Evolutionary conservation across 2,329 filamentous ascomycete species (phyloP), one percentile per base, ranked within the genome.

Genomic region (Diaporthe vaccinii): DNA sequence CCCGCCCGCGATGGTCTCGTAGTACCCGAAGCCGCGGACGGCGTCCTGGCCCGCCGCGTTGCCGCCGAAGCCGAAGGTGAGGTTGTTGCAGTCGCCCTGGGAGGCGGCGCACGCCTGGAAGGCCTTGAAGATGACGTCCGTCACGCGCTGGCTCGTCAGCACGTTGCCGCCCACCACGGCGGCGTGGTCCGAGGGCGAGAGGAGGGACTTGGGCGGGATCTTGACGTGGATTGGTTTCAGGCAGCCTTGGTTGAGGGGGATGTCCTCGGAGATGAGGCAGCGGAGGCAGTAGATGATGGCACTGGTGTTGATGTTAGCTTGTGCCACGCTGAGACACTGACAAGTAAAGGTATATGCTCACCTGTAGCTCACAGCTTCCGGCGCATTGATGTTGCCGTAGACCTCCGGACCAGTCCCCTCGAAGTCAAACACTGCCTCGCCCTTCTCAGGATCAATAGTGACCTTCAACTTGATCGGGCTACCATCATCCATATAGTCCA

Each of bases 401-500:
- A 94, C 92, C 83, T 95, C 93, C 0, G 92, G 91, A 0, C 94
- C 94, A 0, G 94, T 95, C 34, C 93, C 94, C 1, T 86, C 87
- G 80, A 96, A 94, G 83, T 97, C 92, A 80, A 97, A 97, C 0
- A 93, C 85, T 0, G 95, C 95, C 76, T 94, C 93, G 22, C 94
- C 95, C 57, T 93, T 92, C 0, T 91, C 88, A 0, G 90, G 89
- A 80, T 96, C 91, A 77, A 97, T 97, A 1, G 91, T 92, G 15
- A 97, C 89, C 76, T 91, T 93, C 9, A 97, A 88, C 70, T 89
- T 87, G 79, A 97, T 96, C 0, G 94, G 93, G 14, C 90, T 94
- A 36, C 95, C 95, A 79, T 97, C 95, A 79, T 97, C 95, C 94
- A 97, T 97, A 85, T 92, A 95, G 80, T 98, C 95, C 1, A 92